A percentile compares a stretch with the other conserved stretches of the same genome.
Evolutionary conservation across 1,284 basidiomycete species (phyloP).

Genomic region (Paramarasmius palmivorus): DNA sequence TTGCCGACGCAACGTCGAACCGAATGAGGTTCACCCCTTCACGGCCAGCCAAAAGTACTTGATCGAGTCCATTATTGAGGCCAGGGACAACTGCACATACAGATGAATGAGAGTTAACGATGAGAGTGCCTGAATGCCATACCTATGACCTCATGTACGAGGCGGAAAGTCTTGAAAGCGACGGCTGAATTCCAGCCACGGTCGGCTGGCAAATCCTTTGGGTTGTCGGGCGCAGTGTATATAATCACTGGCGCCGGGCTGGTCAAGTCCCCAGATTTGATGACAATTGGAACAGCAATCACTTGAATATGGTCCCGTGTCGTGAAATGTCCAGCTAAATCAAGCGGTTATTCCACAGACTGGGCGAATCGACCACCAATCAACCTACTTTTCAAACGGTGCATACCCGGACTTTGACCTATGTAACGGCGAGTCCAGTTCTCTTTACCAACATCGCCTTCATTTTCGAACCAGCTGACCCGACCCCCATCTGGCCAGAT

Average conservation of each 20-base stretch:
- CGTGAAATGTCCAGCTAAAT: conserved; percentile 19
- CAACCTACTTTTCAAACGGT: too few relatives aligned
- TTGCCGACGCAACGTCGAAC: conserved; percentile 15
- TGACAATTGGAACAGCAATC: conserved; percentile 25
- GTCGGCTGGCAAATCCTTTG: conserved; percentile 9
- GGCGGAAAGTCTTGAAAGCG: conserved; percentile 18
- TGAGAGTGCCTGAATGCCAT: too few relatives aligned
- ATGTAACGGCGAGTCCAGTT: conserved; percentile 24
- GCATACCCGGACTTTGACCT: conserved; percentile 27
- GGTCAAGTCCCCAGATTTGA: conserved; percentile 21
- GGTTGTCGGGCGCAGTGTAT: conserved; percentile 24
- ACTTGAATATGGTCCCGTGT: conserved; percentile 22
- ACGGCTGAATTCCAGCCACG: conserved; percentile 17
- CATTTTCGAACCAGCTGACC: conserved; percentile 27
- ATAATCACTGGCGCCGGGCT: conserved; percentile 28
- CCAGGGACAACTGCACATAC: conserved; percentile 22
- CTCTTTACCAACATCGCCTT: conserved; percentile 17
- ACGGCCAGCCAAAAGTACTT: conserved; percentile 26
- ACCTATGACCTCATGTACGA: conserved; percentile 31
- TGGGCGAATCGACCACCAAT: not conserved
- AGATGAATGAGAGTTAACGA: too few relatives aligned
- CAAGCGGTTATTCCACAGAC: not conserved
- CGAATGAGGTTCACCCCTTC: conserved; percentile 28
- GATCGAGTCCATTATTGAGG: conserved; percentile 22
- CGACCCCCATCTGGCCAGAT: conserved; percentile 25